These are phyloP conservation scores for Epichloe elymi DNA, from an alignment of 2,329 filamentous ascomycete genomes.

Conservation along the genomic window DNA sequence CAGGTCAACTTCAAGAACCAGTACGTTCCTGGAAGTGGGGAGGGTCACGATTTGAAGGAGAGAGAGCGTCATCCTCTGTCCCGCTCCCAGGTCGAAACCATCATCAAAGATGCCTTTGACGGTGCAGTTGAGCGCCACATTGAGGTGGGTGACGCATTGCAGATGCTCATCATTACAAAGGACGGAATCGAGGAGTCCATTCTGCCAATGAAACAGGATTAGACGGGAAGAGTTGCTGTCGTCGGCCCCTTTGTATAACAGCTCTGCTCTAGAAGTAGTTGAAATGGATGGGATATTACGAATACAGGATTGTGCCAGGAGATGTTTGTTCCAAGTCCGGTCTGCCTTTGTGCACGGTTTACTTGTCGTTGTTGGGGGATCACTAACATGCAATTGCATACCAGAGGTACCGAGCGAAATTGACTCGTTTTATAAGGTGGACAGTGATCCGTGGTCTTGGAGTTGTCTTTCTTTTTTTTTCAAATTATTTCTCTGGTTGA, in stretches of 20 bases:
- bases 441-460: no score
- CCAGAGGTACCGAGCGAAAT: no score
- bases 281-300: background rate
- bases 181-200: slow-evolving; percentile 80
- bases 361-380: no score
- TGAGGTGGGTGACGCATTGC: slow-evolving; percentile 90
- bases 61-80: slow-evolving; percentile 58
- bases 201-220: slow-evolving; percentile 81
- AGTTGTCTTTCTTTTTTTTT: no score
- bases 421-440: no score
- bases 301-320: background rate
- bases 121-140: slow-evolving; percentile 98
- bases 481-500: background rate
- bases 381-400: no score
- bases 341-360: no score
- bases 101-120: slow-evolving; percentile 96
- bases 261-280: slow-evolving; percentile 2
- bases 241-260: slow-evolving; percentile 2
- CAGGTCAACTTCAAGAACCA: slow-evolving; percentile 99
- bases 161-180: slow-evolving; percentile 87
- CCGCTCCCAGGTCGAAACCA: slow-evolving; percentile 60
- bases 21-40: slow-evolving; percentile 76
- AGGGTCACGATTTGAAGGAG: slow-evolving; percentile 67
- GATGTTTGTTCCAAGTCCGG: background rate
- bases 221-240: slow-evolving; percentile 17